phyloP scores from a whole-genome alignment of 2,329 filamentous ascomycete genomes.

The Alternaria gansuensis region DNA sequence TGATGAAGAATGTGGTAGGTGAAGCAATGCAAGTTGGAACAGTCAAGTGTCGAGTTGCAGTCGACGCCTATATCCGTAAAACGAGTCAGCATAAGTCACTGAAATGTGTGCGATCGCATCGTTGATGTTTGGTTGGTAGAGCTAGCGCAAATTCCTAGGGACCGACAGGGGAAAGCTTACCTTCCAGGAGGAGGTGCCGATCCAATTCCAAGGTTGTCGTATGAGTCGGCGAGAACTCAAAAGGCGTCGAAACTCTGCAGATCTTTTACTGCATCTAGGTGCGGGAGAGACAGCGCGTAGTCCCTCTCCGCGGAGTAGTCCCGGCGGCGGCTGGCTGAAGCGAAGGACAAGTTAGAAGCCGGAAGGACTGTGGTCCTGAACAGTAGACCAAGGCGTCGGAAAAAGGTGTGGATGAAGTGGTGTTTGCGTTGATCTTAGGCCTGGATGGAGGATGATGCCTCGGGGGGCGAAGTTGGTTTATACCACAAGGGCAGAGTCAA shows the following conservation, averaged over 20 bases:
- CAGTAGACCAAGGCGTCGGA: slow-evolving; percentile 21
- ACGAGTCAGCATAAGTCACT: slow-evolving; percentile 44
- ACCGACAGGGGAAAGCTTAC: slow-evolving; percentile 48
- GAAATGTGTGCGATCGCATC: slow-evolving; percentile 22
- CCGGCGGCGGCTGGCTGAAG: slow-evolving; percentile 41
- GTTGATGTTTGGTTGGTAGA: slow-evolving; percentile 31
- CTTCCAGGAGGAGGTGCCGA: slow-evolving; percentile 37
- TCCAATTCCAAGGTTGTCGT: slow-evolving; percentile 37
- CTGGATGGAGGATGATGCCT: slow-evolving; percentile 42
- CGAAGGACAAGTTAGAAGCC: slow-evolving; percentile 36
- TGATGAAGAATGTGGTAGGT: slow-evolving; percentile 31
- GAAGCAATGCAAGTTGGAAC: slow-evolving; percentile 16
- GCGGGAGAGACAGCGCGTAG: slow-evolving; percentile 38
- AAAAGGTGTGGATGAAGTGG: slow-evolving; percentile 31
- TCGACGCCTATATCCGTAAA: slow-evolving; percentile 28
- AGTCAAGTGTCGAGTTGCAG: slow-evolving; percentile 28
- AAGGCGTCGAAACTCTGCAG: slow-evolving; percentile 31
- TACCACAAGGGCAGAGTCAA: slow-evolving; percentile 46
- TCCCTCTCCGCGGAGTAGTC: slow-evolving; percentile 27
- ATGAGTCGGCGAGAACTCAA: slow-evolving; percentile 42
- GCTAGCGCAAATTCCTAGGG: slow-evolving; percentile 34
- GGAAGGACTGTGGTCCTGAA: slow-evolving; percentile 22
- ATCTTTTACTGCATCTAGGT: slow-evolving; percentile 39
- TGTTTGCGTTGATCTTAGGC: slow-evolving; percentile 46
- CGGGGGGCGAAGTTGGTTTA: slow-evolving; percentile 51